phyloP scores from a whole-genome alignment of 1,284 basidiomycete species.

The Mycena citricolor region DNA sequence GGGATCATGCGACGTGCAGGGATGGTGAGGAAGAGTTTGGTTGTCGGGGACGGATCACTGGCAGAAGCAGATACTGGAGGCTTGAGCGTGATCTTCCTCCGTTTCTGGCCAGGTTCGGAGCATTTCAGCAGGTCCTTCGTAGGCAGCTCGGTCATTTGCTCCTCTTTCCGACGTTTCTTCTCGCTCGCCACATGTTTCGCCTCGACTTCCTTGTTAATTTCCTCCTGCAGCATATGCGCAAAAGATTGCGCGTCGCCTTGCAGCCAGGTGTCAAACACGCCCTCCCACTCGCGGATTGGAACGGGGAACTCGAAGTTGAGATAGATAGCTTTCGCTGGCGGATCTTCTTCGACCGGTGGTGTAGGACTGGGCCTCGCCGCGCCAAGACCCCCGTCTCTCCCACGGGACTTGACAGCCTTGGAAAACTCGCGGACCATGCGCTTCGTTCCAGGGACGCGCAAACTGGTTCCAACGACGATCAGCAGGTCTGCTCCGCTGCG shows the following conservation, averaged over 20 bases:
- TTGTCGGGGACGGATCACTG: neutral
- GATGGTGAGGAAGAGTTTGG: constrained; percentile 15
- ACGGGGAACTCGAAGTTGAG: constrained; percentile 90
- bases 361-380: constrained; percentile 17
- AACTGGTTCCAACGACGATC: constrained; percentile 87
- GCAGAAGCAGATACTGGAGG: constrained; percentile 9
- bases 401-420: constrained; percentile 68
- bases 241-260: constrained; percentile 87
- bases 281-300: constrained; percentile 85
- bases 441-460: constrained; percentile 91
- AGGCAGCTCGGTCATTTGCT: constrained; percentile 29
- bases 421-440: constrained; percentile 90
- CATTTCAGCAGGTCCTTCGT: too few species aligned
- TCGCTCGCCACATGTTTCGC: constrained; percentile 52
- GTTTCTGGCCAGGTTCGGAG: too few species aligned
- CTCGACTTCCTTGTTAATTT: constrained; percentile 50
- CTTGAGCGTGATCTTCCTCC: constrained; percentile 27
- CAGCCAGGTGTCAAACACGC: constrained; percentile 89
- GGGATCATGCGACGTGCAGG: constrained; percentile 23
- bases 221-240: constrained; percentile 56
- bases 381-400: constrained; percentile 24
- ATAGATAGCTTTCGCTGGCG: constrained; percentile 73
- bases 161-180: constrained; percentile 51
- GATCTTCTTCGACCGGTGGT: constrained; percentile 40
- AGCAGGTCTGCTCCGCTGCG: constrained; percentile 78